Base-by-base conservation (phyloP, 148 eudicot genomes). In the Dysphania ambrosioides region DNA sequence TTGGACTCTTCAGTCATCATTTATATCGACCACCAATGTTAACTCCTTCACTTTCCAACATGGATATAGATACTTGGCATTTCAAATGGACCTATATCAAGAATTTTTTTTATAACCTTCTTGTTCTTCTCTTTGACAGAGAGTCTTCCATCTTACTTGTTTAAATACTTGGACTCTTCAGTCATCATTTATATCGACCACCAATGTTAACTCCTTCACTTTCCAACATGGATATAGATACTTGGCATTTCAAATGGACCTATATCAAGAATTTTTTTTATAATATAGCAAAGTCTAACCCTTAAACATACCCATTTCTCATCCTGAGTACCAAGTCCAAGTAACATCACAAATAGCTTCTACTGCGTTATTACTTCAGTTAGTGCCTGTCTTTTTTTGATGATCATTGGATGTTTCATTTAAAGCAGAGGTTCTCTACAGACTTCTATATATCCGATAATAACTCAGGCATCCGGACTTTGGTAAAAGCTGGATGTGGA, bases 401-500 rank as follows among this genome's bases (percentile, higher is more conserved):
- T 42, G 35, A 44, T 1, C 1, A 31, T 44, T 61, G 58, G 31
- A 12, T 72, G 57, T n/a, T 41, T 19, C 41, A 58, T 61, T 67
- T 68, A n/a, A n/a, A n/a, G 73, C 81, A 87, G 88, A 85, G 91
- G 68, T 77, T 79, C 71, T 83, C 83, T 35, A 80, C 88, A 35
- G 88, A 87, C 77, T 87, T 85, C 78, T 80, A 82, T 80, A 74
- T 87, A 74, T 75, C 75, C 55, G 91, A 87, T 55, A 59, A 51
- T 41, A 85, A 78, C 49, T 85, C 91, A 10, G 88, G 91, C 19
- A 73, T 83, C 57, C 79, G 77, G 73, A 79, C 71, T 64, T 77
- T 87, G 47, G 88, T 87, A 61, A 87, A 87, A 78, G 84, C 87
- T 63, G 88, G 91, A 41, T 49, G 68, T 26, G 87, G 80, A 47